Conservation (phyloP, 805 yeast genomes). For the Candida pseudoglaebosa region DNA sequence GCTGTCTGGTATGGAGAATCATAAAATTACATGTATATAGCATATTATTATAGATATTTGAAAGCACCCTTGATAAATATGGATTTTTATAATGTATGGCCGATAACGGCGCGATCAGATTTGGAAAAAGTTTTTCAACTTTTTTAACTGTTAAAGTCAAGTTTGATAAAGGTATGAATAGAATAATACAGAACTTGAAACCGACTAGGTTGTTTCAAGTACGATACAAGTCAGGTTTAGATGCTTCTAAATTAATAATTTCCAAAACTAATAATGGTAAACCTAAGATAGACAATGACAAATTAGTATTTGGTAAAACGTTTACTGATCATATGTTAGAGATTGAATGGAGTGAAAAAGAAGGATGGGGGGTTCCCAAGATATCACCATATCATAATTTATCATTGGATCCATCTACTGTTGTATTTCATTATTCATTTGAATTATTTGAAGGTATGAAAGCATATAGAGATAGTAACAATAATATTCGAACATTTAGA, state of each 20-base stretch:
- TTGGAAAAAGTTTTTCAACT: neutral
- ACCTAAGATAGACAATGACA: slow-evolving; percentile 33
- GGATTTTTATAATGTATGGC: neutral
- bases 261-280: slow-evolving; percentile 37
- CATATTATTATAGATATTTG: neutral
- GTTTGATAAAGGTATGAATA: neutral
- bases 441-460: slow-evolving; percentile 95
- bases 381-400: slow-evolving; percentile 82
- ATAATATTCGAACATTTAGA: slow-evolving; percentile 77
- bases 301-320: slow-evolving; percentile 41
- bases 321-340: slow-evolving; percentile 91
- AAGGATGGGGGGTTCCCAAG: slow-evolving; percentile 85
- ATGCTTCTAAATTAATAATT: slow-evolving; percentile 34
- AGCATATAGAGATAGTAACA: slow-evolving; percentile 68
- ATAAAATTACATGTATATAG: neutral
- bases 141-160: neutral
- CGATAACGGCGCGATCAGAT: slow-evolving; percentile 1
- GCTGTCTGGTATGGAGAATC: slow-evolving; percentile 18
- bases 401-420: slow-evolving; percentile 79
- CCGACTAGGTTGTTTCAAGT: slow-evolving; percentile 4
- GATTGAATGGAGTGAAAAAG: slow-evolving; percentile 70
- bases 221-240: slow-evolving; percentile 19
- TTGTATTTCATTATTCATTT: slow-evolving; percentile 93
- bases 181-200: neutral
- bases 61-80: neutral